These are phyloP conservation scores for Eleusine coracana DNA, from an alignment of 176 grass and related monocot species.

Conservation along the genomic window DNA sequence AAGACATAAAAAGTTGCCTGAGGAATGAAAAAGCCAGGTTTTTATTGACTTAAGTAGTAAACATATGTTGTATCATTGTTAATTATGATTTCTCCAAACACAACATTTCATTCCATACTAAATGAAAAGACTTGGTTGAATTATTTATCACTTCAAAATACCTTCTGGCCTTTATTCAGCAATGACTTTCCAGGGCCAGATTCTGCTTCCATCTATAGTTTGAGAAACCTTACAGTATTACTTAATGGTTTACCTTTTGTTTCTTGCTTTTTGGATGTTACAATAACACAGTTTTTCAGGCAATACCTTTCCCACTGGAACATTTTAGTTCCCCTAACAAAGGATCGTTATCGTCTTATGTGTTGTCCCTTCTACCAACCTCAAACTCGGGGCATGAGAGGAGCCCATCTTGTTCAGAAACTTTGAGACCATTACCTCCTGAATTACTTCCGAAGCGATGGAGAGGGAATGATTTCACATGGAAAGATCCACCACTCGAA, in stretches of 20 bases:
- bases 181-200: not conserved
- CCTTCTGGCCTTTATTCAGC: not conserved
- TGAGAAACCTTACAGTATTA: not conserved
- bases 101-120: constrained; percentile 8
- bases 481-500: constrained; percentile 46
- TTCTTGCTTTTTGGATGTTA: not conserved
- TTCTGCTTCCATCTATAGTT: constrained; percentile 3
- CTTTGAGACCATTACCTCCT: constrained; percentile 50
- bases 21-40: not conserved
- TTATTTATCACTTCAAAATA: not conserved
- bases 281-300: constrained; percentile 46
- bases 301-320: constrained; percentile 41
- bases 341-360: constrained; percentile 58
- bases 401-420: constrained; percentile 19
- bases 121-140: not conserved
- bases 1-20: not conserved
- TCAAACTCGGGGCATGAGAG: constrained; percentile 34
- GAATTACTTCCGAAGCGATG: constrained; percentile 59
- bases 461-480: constrained; percentile 39
- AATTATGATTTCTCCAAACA: not conserved
- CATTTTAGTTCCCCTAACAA: constrained; percentile 54
- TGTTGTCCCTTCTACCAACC: constrained; percentile 56
- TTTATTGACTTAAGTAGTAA: not conserved
- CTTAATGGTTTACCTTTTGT: not conserved
- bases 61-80: not conserved